A percentile compares a stretch with the other conserved stretches of the same genome.
Evolutionary conservation across 768 basidiomycete species (phyloP).

Genomic region (Xerocomus brunneocitrinus): DNA sequence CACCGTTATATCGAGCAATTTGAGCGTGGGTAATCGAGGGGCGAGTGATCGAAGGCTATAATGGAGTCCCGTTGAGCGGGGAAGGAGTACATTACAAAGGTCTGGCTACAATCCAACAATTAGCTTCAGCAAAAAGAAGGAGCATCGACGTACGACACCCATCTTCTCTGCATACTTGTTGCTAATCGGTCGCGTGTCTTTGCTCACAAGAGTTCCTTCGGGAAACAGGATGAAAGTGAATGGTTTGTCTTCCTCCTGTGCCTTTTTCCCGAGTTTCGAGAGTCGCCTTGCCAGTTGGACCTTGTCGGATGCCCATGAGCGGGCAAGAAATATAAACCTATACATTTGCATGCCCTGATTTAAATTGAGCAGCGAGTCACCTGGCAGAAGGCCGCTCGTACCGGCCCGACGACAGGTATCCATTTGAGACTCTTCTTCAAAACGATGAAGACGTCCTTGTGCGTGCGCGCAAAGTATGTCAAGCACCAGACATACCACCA

Average conservation of each 20-base stretch:
- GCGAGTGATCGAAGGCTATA: slow-evolving; percentile 79
- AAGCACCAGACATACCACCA: slow-evolving; percentile 91
- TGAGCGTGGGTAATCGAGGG: slow-evolving; percentile 70
- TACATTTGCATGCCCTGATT: slow-evolving; percentile 88
- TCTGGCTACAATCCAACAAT: slow-evolving; percentile 52
- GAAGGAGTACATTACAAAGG: slow-evolving; percentile 76
- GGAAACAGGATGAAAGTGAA: slow-evolving; percentile 88
- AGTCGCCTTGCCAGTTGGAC: slow-evolving; percentile 61
- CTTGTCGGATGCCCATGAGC: slow-evolving; percentile 87
- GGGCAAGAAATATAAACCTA: slow-evolving; percentile 87
- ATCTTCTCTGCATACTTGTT: slow-evolving; percentile 85
- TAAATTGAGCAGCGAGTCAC: slow-evolving; percentile 5
- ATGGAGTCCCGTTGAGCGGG: slow-evolving; percentile 87
- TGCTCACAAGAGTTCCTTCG: slow-evolving; percentile 91
- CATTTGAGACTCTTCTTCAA: slow-evolving; percentile 87
- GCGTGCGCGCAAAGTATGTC: slow-evolving; percentile 64
- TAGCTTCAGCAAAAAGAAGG: slow-evolving; percentile 8
- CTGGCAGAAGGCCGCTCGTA: slow-evolving; percentile 33
- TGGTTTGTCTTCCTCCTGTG: slow-evolving; percentile 64
- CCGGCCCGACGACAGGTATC: slow-evolving; percentile 87
- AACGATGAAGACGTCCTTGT: slow-evolving; percentile 80
- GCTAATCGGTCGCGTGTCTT: slow-evolving; percentile 79
- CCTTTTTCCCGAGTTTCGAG: slow-evolving; percentile 61
- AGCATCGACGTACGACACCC: slow-evolving; percentile 66
- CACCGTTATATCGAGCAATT: slow-evolving; percentile 87